These are phyloP conservation scores for Knufia petricola DNA, from an alignment of 2,329 filamentous ascomycete species.

Conservation along the genomic window DNA sequence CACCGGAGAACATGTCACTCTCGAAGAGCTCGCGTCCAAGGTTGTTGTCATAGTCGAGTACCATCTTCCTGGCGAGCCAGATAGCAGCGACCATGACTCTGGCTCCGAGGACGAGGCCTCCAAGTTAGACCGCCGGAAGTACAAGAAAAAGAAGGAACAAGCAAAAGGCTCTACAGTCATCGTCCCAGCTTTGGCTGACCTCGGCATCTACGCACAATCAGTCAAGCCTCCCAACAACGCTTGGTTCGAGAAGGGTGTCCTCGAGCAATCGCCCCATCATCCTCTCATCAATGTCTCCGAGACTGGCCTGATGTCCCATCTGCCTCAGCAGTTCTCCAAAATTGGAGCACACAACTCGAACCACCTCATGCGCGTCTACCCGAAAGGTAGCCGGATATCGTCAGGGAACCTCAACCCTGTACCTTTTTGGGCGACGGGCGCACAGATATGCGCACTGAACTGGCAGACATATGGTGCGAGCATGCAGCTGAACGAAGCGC, in stretches of 20 bases:
- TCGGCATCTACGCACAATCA: constrained; percentile 23
- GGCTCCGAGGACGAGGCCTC: constrained; percentile 12
- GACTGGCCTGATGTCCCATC: constrained; percentile 14
- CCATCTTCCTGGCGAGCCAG: constrained; percentile 17
- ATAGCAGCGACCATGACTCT: not conserved
- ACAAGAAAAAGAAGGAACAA: constrained; percentile 18
- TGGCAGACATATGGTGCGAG: constrained; percentile 22
- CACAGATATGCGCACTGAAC: constrained; percentile 21
- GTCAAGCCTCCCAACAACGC: constrained; percentile 21
- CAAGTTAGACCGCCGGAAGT: constrained; percentile 12
- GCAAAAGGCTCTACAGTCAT: constrained; percentile 13
- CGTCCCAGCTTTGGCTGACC: constrained; percentile 21
- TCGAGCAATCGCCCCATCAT: constrained; percentile 17
- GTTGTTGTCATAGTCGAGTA: constrained; percentile 23
- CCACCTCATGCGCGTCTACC: constrained; percentile 22
- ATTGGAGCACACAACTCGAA: constrained; percentile 14
- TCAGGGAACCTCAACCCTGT: constrained; percentile 21
- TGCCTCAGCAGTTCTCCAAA: constrained; percentile 12
- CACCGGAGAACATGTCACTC: constrained; percentile 16
- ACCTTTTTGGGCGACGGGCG: constrained; percentile 19
- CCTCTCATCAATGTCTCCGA: constrained; percentile 22
- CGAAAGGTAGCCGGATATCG: constrained; percentile 21
- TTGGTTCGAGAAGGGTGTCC: constrained; percentile 17
- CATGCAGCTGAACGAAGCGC: constrained; percentile 22
- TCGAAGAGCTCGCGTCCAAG: constrained; percentile 20